phyloP scores from a whole-genome alignment of 306 rosid genomes.

The Gleditsia sinensis region DNA sequence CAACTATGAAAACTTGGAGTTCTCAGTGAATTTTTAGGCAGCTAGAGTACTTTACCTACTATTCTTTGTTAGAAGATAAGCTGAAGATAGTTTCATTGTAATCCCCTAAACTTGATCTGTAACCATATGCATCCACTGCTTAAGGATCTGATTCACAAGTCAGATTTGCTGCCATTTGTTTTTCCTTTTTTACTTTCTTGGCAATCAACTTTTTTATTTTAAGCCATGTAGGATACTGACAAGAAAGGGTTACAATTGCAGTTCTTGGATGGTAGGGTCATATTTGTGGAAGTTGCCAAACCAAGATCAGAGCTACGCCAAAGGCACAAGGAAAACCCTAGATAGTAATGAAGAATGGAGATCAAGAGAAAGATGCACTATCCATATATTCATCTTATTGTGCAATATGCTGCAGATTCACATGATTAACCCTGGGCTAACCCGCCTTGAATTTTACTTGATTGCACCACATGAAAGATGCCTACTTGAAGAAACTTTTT shows the following conservation, averaged over 20 bases:
- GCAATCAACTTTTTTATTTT: not conserved
- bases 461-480: not conserved
- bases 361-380: constrained; percentile 6
- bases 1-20: constrained; percentile 1
- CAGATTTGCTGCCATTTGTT: not conserved
- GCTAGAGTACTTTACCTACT: not conserved
- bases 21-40: not conserved
- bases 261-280: constrained; percentile 95
- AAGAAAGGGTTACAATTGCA: constrained; percentile 38
- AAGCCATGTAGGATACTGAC: constrained; percentile 28
- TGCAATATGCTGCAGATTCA: constrained; percentile 7
- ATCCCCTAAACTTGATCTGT: not conserved
- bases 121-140: not conserved
- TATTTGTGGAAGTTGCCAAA: constrained; percentile 91
- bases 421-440: not conserved
- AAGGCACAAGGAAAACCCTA: constrained; percentile 42
- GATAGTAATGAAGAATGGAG: constrained; percentile 34
- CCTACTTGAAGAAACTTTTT: not conserved
- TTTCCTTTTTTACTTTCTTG: not conserved
- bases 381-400: not conserved
- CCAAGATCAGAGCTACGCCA: constrained; percentile 66
- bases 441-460: not conserved
- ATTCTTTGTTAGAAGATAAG: not conserved
- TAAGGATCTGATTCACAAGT: not conserved
- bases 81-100: not conserved